These are phyloP conservation scores for Calvatia gigantea DNA, from an alignment of 768 basidiomycete species.

Conservation along the genomic window DNA sequence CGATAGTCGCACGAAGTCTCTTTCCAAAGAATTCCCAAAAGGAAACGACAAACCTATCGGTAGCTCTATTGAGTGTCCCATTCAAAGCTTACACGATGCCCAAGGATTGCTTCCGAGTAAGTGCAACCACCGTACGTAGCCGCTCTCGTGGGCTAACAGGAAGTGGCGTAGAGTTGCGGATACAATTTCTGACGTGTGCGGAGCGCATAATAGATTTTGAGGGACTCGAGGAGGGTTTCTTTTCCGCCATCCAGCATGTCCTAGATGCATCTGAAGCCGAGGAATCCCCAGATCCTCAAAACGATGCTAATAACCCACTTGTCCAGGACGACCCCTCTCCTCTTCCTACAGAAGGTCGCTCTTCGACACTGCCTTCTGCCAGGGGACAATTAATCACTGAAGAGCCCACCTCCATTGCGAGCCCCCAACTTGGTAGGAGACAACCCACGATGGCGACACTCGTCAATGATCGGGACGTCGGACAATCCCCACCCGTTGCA, in stretches of 20 bases:
- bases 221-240: not conserved
- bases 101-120: not conserved
- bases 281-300: not conserved
- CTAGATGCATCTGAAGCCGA: not conserved
- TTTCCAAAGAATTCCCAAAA: too few relatives aligned
- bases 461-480: too few relatives aligned
- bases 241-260: not conserved
- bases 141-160: not conserved
- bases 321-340: too few relatives aligned
- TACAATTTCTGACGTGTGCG: not conserved
- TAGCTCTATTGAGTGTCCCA: not conserved
- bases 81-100: not conserved
- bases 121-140: not conserved
- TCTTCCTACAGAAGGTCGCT: too few relatives aligned
- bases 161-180: not conserved
- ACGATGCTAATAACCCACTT: too few relatives aligned
- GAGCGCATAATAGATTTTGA: not conserved
- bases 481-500: not conserved
- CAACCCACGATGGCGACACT: too few relatives aligned
- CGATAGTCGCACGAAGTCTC: too few relatives aligned
- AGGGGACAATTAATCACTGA: too few relatives aligned
- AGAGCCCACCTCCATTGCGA: too few relatives aligned
- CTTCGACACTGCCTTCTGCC: too few relatives aligned
- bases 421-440: too few relatives aligned
- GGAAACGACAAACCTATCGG: not conserved